phyloP scores from a whole-genome alignment of 179 eudicot species.

The Beta corolliflora region DNA sequence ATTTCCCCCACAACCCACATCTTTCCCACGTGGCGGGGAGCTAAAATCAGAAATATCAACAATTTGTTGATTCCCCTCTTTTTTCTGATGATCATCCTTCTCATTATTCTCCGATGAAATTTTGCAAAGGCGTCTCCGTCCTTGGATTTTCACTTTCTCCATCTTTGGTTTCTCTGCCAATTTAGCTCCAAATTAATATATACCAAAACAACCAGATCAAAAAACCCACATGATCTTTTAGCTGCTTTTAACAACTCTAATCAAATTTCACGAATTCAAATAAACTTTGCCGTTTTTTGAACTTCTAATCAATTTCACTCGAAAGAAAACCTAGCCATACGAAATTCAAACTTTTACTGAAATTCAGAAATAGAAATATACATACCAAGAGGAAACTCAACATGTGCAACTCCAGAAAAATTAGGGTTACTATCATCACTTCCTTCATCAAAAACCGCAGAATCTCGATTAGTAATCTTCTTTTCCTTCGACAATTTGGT shows the following conservation, averaged over 20 bases:
- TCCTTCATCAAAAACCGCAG: conserved; percentile 3
- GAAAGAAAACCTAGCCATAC: background rate
- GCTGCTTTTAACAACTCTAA: background rate
- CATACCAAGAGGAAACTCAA: conserved; percentile 36
- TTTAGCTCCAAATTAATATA: background rate
- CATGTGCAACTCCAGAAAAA: conserved; percentile 19
- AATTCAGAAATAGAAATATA: background rate
- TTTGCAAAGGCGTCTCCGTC: conserved; percentile 89
- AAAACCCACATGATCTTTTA: background rate
- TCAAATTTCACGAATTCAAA: background rate
- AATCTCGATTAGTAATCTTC: background rate
- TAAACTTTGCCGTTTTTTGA: background rate
- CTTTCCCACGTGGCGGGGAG: conserved; percentile 50
- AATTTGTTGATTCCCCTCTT: conserved; percentile 32
- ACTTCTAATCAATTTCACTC: background rate
- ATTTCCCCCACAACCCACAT: conserved; percentile 38
- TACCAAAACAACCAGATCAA: background rate
- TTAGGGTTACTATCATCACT: background rate
- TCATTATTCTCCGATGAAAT: conserved; percentile 38
- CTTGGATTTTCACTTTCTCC: conserved; percentile 66
- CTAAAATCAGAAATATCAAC: conserved; percentile 57
- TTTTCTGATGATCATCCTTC: conserved; percentile 14
- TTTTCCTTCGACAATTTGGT: conserved; percentile 9
- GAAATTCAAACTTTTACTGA: background rate
- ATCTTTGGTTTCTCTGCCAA: conserved; percentile 35